These are phyloP conservation scores for Candida succiphila DNA, from an alignment of 805 yeast genomes.

Conservation along the genomic window DNA sequence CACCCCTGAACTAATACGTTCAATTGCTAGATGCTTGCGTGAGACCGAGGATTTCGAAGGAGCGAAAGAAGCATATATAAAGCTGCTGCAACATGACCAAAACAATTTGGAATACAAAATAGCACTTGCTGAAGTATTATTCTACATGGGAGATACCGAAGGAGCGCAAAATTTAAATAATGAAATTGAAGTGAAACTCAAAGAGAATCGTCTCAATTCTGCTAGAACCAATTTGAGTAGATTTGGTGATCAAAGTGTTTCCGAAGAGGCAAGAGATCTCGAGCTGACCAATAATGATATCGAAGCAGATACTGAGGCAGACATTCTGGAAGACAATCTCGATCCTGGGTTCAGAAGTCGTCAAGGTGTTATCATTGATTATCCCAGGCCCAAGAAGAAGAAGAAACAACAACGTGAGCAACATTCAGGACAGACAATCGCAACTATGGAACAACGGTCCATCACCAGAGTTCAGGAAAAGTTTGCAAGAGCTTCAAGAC, in stretches of 20 bases:
- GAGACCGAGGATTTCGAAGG: conserved; percentile 60
- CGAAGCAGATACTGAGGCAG: background rate
- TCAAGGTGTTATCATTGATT: conserved; percentile 22
- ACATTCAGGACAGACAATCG: conserved; percentile 16
- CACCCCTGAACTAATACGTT: conserved; percentile 39
- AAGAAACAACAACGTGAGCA: conserved; percentile 11
- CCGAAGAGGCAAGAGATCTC: conserved; percentile 14
- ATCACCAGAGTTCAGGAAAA: conserved; percentile 31
- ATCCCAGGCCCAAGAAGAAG: conserved; percentile 16
- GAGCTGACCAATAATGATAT: background rate
- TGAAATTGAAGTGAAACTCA: conserved; percentile 40
- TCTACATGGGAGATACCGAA: conserved; percentile 50
- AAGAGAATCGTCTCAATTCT: conserved; percentile 10
- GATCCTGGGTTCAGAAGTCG: conserved; percentile 6
- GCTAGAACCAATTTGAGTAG: conserved; percentile 4
- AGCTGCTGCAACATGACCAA: conserved; percentile 46
- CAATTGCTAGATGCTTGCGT: conserved; percentile 69
- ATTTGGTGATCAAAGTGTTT: conserved; percentile 6
- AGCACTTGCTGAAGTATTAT: conserved; percentile 74
- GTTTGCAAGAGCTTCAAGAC: conserved; percentile 37
- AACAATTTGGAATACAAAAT: conserved; percentile 64
- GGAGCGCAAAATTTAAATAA: conserved; percentile 43
- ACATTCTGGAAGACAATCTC: background rate
- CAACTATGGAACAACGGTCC: conserved; percentile 20
- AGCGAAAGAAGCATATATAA: conserved; percentile 51